Conservation (phyloP, 164 flowering plant genomes). For the Magnolia changhungtana region DNA sequence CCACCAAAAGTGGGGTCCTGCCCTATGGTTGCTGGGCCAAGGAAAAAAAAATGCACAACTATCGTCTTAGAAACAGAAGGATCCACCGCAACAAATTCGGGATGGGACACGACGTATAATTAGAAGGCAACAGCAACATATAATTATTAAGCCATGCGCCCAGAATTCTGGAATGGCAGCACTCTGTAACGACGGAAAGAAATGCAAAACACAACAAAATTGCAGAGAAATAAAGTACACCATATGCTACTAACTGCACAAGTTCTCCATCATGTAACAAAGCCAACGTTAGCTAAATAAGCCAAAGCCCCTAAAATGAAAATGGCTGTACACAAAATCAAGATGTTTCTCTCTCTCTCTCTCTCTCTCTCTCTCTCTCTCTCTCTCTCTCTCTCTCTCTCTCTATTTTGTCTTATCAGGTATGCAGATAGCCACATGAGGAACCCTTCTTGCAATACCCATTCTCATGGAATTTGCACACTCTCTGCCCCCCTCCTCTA, state of each 20-base stretch:
- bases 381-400: neutral
- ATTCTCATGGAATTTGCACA: conserved; percentile 55
- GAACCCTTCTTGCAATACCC: conserved; percentile 82
- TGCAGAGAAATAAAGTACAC: neutral
- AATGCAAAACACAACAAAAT: neutral
- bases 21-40: too few species aligned
- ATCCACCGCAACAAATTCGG: too few species aligned
- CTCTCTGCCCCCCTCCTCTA: conserved; percentile 34
- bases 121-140: too few species aligned
- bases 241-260: neutral
- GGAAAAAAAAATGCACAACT: too few species aligned
- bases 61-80: too few species aligned
- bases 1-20: too few species aligned
- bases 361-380: neutral
- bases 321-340: conserved; percentile 20
- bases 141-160: too few species aligned
- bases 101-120: too few species aligned
- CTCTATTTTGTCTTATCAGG: conserved; percentile 15
- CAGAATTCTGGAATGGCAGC: neutral
- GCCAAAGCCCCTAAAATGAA: conserved; percentile 7
- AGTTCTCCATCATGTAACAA: neutral
- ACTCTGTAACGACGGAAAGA: neutral
- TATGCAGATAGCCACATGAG: conserved; percentile 54
- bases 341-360: neutral
- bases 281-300: neutral